A percentile compares a stretch with the other conserved stretches of the same genome.
These are phyloP conservation scores for Ogataea paradorogensis DNA, from an alignment of 805 yeast species.

Conservation along the genomic window DNA sequence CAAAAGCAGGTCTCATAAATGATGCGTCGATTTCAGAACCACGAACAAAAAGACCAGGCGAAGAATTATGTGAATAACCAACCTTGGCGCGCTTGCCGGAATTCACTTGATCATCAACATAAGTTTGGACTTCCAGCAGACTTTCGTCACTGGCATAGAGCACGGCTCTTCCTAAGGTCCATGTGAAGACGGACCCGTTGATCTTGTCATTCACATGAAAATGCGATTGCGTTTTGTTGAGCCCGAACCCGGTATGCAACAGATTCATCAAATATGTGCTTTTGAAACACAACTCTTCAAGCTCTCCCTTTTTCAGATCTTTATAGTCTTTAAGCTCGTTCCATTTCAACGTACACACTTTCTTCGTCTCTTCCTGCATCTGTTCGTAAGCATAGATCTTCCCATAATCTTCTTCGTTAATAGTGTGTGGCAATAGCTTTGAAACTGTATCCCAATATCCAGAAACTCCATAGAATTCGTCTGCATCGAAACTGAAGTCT, in stretches of 20 bases:
- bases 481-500: slow-evolving; percentile 52
- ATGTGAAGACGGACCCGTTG: slow-evolving; percentile 79
- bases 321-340: slow-evolving; percentile 21
- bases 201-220: slow-evolving; percentile 56
- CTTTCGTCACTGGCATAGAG: slow-evolving; percentile 57
- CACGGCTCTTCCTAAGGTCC: slow-evolving; percentile 86
- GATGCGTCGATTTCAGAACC: slow-evolving; percentile 53
- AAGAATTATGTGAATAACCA: slow-evolving; percentile 50
- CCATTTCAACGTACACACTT: slow-evolving; percentile 46
- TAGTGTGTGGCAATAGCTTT: slow-evolving; percentile 38
- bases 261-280: slow-evolving; percentile 57
- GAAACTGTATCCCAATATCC: slow-evolving; percentile 65
- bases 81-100: slow-evolving; percentile 21
- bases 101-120: slow-evolving; percentile 21
- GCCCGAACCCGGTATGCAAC: slow-evolving; percentile 58
- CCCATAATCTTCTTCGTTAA: slow-evolving; percentile 23
- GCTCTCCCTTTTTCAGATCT: slow-evolving; percentile 41
- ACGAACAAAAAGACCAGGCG: slow-evolving; percentile 43
- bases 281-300: slow-evolving; percentile 57
- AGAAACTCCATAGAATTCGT: slow-evolving; percentile 61
- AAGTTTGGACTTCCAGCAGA: slow-evolving; percentile 39
- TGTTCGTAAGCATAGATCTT: slow-evolving; percentile 44
- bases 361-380: slow-evolving; percentile 43
- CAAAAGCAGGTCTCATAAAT: slow-evolving; percentile 42
- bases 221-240: slow-evolving; percentile 39